phyloP scores from a whole-genome alignment of 2,329 filamentous ascomycete species.

The Aspergillus unguis region DNA sequence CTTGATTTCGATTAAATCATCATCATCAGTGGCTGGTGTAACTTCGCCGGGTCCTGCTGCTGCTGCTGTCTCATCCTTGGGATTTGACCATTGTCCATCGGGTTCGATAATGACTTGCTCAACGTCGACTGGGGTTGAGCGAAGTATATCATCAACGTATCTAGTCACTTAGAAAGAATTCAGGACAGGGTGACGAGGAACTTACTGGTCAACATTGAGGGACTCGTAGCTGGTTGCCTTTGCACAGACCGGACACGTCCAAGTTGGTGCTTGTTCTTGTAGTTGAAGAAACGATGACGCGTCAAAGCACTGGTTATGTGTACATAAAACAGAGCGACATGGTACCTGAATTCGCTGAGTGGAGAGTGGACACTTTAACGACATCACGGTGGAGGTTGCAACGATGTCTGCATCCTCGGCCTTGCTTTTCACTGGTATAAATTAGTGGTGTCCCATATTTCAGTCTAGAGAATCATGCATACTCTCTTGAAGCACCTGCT shows the following conservation, averaged over 20 bases:
- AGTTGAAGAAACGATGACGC: conserved; percentile 86
- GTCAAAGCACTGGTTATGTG: conserved; percentile 93
- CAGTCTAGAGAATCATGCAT: conserved; percentile 19
- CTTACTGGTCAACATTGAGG: conserved; percentile 82
- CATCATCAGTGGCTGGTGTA: conserved; percentile 41
- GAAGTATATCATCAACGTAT: conserved; percentile 84
- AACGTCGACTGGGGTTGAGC: conserved; percentile 64
- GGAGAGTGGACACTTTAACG: conserved; percentile 87
- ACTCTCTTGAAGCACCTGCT: conserved; percentile 81
- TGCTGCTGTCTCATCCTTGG: conserved; percentile 42
- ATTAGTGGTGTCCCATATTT: conserved; percentile 19
- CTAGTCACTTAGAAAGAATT: conserved; percentile 40
- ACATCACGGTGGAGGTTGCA: conserved; percentile 82
- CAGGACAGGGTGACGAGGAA: conserved; percentile 12
- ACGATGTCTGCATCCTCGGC: conserved; percentile 86
- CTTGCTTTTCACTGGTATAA: conserved; percentile 65
- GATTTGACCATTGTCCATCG: conserved; percentile 69
- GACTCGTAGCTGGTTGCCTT: conserved; percentile 76
- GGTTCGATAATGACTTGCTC: conserved; percentile 92
- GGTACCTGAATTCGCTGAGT: conserved; percentile 78
- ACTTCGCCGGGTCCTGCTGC: conserved; percentile 35
- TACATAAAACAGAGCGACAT: conserved; percentile 74
- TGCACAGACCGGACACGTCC: conserved; percentile 93
- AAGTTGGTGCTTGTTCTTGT: conserved; percentile 93
- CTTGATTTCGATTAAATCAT: conserved; percentile 52